Conservation (phyloP, 2,329 filamentous ascomycete genomes). For the Epichloe brachyelytri region DNA sequence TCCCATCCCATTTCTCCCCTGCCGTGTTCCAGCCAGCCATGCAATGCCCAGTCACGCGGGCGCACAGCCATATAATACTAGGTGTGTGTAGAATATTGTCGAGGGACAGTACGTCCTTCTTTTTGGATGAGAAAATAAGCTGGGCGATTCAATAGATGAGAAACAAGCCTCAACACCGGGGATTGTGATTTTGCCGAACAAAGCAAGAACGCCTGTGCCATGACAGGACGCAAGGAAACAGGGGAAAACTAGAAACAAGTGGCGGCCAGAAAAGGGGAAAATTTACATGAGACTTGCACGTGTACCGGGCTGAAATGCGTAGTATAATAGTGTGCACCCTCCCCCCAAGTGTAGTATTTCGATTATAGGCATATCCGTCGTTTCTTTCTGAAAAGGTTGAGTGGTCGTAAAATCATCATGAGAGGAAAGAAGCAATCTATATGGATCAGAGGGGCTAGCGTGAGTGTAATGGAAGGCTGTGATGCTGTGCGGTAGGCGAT, state of each 20-base stretch:
- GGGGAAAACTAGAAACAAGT: not conserved
- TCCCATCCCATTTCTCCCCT: too few relatives aligned
- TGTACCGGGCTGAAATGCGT: not conserved
- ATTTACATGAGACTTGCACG: not conserved
- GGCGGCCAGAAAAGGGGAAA: not conserved
- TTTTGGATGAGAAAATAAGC: not conserved
- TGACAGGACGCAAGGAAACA: not conserved
- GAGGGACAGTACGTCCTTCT: not conserved
- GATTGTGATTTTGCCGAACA: not conserved
- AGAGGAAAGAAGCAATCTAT: not conserved
- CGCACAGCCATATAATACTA: too few relatives aligned
- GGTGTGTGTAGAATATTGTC: not conserved
- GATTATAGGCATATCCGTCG: not conserved
- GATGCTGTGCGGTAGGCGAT: not conserved
- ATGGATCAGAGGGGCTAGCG: not conserved
- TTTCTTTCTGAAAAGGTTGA: not conserved
- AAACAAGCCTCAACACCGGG: not conserved
- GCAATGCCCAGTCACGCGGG: too few relatives aligned
- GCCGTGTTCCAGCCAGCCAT: too few relatives aligned
- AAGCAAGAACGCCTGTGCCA: constrained; percentile 1
- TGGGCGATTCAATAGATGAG: not conserved
- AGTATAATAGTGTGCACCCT: not conserved
- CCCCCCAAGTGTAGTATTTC: not conserved
- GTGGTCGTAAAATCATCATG: not conserved
- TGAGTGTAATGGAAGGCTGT: not conserved